A percentile compares a stretch with the other conserved stretches of the same genome.
Evolutionary conservation across 2,329 filamentous ascomycete species (phyloP).

Genomic region (Malbranchea zuffiana): DNA sequence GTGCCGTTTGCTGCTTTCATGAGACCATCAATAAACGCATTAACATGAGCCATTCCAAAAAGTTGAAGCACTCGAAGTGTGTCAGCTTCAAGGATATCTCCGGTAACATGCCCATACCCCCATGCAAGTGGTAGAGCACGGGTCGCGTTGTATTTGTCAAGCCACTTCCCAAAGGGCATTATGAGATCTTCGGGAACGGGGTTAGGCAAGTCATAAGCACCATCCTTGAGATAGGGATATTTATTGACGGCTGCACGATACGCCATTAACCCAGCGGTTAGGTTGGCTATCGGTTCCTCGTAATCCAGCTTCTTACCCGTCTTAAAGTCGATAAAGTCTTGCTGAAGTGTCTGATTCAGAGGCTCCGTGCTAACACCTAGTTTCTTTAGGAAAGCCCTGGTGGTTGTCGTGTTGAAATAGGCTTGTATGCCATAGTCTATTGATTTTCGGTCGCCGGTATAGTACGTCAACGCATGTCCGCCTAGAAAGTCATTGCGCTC

Average conservation of each 20-base stretch:
- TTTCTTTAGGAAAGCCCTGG: conserved; percentile 18
- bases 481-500: conserved; percentile 21
- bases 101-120: conserved; percentile 16
- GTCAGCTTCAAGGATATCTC: conserved; percentile 16
- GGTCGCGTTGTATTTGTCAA: conserved; percentile 18
- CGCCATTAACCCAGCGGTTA: not conserved
- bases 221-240: conserved; percentile 2
- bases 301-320: conserved; percentile 5
- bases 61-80: conserved; percentile 19
- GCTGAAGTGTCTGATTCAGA: not conserved
- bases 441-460: conserved; percentile 15
- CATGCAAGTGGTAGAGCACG: conserved; percentile 15
- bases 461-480: conserved; percentile 21
- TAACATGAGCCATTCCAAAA: conserved; percentile 16
- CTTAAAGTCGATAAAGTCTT: conserved; percentile 4
- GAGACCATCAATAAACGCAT: not conserved
- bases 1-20: conserved; percentile 5
- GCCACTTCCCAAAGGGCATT: conserved; percentile 23
- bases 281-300: not conserved
- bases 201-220: conserved; percentile 17
- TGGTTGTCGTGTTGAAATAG: conserved; percentile 17
- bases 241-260: conserved; percentile 6
- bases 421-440: conserved; percentile 24
- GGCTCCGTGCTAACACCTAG: conserved; percentile 15
- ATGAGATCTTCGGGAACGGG: conserved; percentile 23